Conservation (phyloP, 2,329 filamentous ascomycete genomes). For the Diaporthe batatas region DNA sequence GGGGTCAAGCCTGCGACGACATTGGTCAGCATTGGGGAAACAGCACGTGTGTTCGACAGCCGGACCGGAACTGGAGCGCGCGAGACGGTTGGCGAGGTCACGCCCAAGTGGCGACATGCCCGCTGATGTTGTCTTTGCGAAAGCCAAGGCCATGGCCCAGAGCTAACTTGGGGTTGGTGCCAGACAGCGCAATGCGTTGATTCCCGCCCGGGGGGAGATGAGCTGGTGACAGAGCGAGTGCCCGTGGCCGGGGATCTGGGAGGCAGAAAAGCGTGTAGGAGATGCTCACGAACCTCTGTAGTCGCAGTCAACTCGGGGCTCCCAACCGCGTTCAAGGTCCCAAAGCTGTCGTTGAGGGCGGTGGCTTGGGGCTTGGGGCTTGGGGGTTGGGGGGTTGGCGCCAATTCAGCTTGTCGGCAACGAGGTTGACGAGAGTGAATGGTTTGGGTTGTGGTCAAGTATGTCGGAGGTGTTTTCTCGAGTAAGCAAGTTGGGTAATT, state of each 20-base stretch:
- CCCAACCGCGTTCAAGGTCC: constrained; percentile 28
- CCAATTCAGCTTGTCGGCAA: constrained; percentile 29
- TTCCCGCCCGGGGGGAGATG: background rate
- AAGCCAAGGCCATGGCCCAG: constrained; percentile 12
- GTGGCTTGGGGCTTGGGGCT: background rate
- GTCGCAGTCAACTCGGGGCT: constrained; percentile 35
- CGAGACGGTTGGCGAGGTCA: background rate
- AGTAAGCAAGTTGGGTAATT: constrained; percentile 26
- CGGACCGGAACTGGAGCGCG: background rate
- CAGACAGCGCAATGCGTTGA: constrained; percentile 14
- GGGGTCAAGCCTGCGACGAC: constrained; percentile 37
- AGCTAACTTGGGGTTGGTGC: background rate
- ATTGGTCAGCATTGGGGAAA: constrained; percentile 37
- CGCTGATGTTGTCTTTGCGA: constrained; percentile 17
- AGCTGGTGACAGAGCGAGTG: background rate
- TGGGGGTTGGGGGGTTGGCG: constrained; percentile 7
- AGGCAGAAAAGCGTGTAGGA: background rate
- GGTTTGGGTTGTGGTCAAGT: constrained; percentile 11
- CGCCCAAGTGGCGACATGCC: background rate
- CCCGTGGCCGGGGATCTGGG: background rate
- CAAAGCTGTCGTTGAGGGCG: constrained; percentile 21
- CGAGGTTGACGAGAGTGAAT: constrained; percentile 26
- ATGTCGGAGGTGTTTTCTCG: constrained; percentile 14
- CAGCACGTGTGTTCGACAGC: constrained; percentile 13
- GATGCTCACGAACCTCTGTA: constrained; percentile 37